Evolutionary conservation across 2,329 filamentous ascomycete genomes (phyloP), one percentile per base, ranked within the genome.

Genomic region (Aspergillus uvarum): DNA sequence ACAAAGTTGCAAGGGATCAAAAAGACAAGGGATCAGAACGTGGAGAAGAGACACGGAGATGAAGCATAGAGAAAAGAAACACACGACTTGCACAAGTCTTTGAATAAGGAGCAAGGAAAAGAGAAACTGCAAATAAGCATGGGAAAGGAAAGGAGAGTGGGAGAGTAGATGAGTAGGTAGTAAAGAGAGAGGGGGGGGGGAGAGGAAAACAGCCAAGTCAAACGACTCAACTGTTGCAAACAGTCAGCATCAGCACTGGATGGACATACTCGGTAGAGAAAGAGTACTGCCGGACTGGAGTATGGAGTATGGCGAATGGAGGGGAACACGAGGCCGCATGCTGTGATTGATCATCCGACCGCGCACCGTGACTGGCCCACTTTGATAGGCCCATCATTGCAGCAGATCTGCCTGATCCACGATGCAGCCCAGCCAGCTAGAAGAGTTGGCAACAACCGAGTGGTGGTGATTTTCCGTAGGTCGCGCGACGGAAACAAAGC

Each of bases 401-500:
- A 53, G 51, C 51, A 53, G 51, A 53, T 53, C 51, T 24, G 51
- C 31, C 32, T 35, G 51, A 52, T 52, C 51, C 51, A 35, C 38
- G 51, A 31, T 35, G 38, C 51, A 35, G 32, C 32, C 32, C 32
- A 16, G 32, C 32, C 32, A 29, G 26, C 26, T 7, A 29, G 26
- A 29, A 29, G 26, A 29, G 26, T 29, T 29, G 26, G 26, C 26
- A 29, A 10, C 26, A 29, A 29, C 26, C 26, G 24, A 26, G 24
- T 26, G 24, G 24, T 26, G 5, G 24, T 26, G 24, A 22, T 22
- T 3, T 22, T 22, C 22, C 22, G 22, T 22, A 29, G 26, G 26
- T 29, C 26, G 26, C 26, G 38, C 38, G 38, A 44, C 38, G 16
- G 16, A 44, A 14, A 44, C 38, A 44, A 44, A 44, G 38, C 38